Evolutionary conservation across 441 rosid genomes (phyloP).

Genomic region (Erodium trifolium): DNA sequence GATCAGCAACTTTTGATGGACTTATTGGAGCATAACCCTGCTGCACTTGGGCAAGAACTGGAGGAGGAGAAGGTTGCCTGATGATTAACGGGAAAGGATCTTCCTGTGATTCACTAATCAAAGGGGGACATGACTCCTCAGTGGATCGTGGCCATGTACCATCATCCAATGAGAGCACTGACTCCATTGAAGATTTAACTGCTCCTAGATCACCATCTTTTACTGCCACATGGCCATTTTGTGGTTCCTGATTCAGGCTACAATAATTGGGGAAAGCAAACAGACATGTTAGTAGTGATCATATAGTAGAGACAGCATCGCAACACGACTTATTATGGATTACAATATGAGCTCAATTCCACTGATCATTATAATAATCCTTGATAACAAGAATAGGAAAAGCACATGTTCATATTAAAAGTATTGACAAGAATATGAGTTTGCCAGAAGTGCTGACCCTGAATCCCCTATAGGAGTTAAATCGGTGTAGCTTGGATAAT

Average conservation of each 20-base stretch:
- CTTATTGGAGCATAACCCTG: constrained; percentile 51
- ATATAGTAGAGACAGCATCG: constrained; percentile 13
- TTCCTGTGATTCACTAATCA: constrained; percentile 47
- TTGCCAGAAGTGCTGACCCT: constrained; percentile 31
- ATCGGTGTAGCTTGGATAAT: constrained; percentile 70
- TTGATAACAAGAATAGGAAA: background rate
- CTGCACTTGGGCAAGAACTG: constrained; percentile 78
- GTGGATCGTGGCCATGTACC: constrained; percentile 63
- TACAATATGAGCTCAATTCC: background rate
- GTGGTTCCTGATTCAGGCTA: constrained; percentile 49
- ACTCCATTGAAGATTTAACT: constrained; percentile 45
- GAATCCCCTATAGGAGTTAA: constrained; percentile 37
- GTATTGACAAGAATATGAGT: background rate
- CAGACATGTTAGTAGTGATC: constrained; percentile 21
- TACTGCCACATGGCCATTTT: constrained; percentile 28
- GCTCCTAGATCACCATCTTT: constrained; percentile 35
- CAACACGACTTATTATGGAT: background rate
- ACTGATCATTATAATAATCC: background rate
- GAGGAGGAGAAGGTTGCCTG: constrained; percentile 86
- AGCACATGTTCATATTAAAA: background rate
- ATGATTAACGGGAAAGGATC: constrained; percentile 66
- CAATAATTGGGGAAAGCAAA: constrained; percentile 23
- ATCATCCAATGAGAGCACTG: constrained; percentile 87
- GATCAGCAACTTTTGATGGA: constrained; percentile 95
- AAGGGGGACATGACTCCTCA: constrained; percentile 39